A percentile compares a stretch with the other conserved stretches of the same genome.
These are phyloP conservation scores for Corynespora cassiicola DNA, from an alignment of 2,329 filamentous ascomycete species.

Conservation along the genomic window DNA sequence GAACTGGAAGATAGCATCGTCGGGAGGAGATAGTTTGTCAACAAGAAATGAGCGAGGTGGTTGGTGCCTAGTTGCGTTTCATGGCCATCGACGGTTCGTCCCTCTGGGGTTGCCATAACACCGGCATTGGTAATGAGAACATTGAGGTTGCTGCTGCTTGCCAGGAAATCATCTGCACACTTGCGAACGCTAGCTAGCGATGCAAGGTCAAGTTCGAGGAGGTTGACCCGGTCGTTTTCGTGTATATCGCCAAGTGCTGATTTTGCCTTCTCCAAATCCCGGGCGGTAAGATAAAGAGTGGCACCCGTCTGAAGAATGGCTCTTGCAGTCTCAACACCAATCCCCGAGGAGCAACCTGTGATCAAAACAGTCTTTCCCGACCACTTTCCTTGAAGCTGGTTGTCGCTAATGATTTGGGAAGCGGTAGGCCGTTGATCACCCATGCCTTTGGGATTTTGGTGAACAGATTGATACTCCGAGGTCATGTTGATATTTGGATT, in stretches of 20 bases:
- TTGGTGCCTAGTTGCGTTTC: slow-evolving; percentile 53
- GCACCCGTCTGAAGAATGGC: slow-evolving; percentile 54
- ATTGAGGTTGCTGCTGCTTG: slow-evolving; percentile 30
- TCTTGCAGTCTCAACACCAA: slow-evolving; percentile 34
- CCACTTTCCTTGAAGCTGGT: slow-evolving; percentile 41
- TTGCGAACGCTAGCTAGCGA: slow-evolving; percentile 24
- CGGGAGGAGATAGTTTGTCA: slow-evolving; percentile 50
- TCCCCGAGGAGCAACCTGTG: slow-evolving; percentile 36
- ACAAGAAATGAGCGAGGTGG: slow-evolving; percentile 56
- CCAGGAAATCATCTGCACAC: slow-evolving; percentile 24
- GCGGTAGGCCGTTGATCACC: slow-evolving; percentile 52
- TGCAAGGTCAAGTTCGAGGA: slow-evolving; percentile 39
- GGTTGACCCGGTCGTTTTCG: slow-evolving; percentile 14
- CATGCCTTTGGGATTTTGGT: slow-evolving; percentile 34
- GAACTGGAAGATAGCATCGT: slow-evolving; percentile 46
- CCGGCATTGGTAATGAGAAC: slow-evolving; percentile 55
- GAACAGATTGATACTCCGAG: slow-evolving; percentile 9
- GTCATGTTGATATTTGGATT: slow-evolving; percentile 2
- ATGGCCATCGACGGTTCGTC: slow-evolving; percentile 45
- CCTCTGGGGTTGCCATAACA: slow-evolving; percentile 48
- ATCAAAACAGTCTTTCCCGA: slow-evolving; percentile 33
- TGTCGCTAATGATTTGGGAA: slow-evolving; percentile 48
- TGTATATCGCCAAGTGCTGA: slow-evolving; percentile 11
- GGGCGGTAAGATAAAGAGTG: slow-evolving; percentile 50
- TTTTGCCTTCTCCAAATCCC: slow-evolving; percentile 51